These are phyloP conservation scores for Scenedesmus sp. DNA, from an alignment of 163 green algal genomes.

Conservation along the genomic window DNA sequence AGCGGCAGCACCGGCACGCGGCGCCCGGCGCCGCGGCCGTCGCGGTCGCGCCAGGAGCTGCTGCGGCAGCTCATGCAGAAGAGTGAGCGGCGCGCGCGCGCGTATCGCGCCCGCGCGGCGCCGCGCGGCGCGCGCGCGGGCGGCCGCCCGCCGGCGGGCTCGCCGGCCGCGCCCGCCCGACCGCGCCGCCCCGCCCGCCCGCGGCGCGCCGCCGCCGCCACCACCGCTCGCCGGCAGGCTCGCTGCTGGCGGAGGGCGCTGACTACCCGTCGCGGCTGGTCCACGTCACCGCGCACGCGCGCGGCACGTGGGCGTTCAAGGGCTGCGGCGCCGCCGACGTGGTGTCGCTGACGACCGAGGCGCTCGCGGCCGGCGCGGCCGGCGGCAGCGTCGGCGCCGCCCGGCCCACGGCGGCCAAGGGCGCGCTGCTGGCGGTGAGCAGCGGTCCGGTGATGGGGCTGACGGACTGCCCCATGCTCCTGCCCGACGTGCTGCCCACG, in stretches of 20 bases:
- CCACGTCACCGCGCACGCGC: neutral
- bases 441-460: conserved; percentile 3
- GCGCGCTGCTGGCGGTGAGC: neutral
- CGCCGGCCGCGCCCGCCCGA: too few species aligned
- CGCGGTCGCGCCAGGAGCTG: too few species aligned
- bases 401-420: neutral
- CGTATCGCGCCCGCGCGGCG: too few species aligned
- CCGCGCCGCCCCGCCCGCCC: neutral
- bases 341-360: conserved; percentile 14
- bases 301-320: conserved; percentile 41
- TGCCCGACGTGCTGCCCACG: conserved; percentile 4
- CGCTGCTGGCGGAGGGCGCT: conserved; percentile 5
- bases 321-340: conserved; percentile 34
- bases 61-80: too few species aligned
- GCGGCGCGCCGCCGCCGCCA: neutral
- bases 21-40: too few species aligned
- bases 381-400: neutral
- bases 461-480: conserved; percentile 6
- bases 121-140: too few species aligned
- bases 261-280: conserved; percentile 15
- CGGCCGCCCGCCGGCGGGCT: too few species aligned
- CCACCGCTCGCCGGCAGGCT: neutral
- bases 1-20: too few species aligned
- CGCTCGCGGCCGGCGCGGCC: neutral
- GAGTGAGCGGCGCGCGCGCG: too few species aligned